Evolutionary conservation across 2,329 filamentous ascomycete genomes (phyloP), one percentile per base, ranked within the genome.

Genomic region (Capronia americana): DNA sequence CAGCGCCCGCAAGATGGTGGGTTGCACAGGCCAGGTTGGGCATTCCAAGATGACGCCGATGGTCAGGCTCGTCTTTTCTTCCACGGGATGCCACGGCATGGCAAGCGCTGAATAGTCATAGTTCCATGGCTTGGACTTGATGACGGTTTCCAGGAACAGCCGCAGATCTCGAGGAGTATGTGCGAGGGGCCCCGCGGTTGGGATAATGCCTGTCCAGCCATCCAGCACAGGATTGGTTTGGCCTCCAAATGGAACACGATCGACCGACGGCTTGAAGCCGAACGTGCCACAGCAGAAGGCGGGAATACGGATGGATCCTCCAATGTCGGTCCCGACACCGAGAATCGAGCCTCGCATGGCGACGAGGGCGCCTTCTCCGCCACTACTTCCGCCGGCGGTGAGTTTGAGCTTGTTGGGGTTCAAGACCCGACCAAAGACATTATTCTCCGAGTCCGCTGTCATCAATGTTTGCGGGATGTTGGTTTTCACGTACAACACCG

Each of bases 351-450:
- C 88, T 34, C 82, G 80, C 78, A 90, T 82, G 4, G 83, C 84
- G n/a, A 90, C 71, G 14, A 90, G 75, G 0, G 84, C 86, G 0
- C 83, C 87, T 74, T 90, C 88, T 8, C 90, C 90, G 10, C 89
- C 89, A 0, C 85, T 87, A 14, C 84, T 87, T 2, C 90, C 90
- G 4, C 90, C 90, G 0, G 87, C 82, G 0, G 85, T 87, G 26
- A 88, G 79, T 24, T 81, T 78, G 1, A 85, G 81, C 65, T 90
- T 90, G 63, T 84, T 79, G 0, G 90, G 89, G 72, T 90, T 91
- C 1, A 90, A 76, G 0, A 85, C 86, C 38, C 85, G 82, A 1
- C 88, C 88, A 46, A 73, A 73, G 20, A 90, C 73, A 71, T 88
- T 84, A 73, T 88, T 90, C 41, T 85, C 82, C 5, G 82, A 84